These are phyloP conservation scores for Penicillium fuscoglaucum DNA, from an alignment of 2,329 filamentous ascomycete species.

Conservation along the genomic window DNA sequence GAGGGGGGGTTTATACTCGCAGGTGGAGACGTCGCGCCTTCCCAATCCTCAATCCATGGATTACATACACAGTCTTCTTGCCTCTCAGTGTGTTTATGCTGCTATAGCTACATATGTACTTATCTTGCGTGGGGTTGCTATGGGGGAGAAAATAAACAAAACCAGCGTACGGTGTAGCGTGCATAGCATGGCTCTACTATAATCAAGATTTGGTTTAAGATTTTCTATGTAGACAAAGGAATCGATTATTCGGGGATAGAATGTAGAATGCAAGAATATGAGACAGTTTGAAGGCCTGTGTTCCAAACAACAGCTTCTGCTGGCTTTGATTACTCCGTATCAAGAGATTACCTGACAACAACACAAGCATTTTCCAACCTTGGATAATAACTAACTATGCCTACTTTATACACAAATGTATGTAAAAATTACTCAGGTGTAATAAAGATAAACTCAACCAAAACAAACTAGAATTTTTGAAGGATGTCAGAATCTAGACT, in stretches of 20 bases:
- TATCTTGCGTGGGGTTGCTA: background rate
- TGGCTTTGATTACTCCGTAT: background rate
- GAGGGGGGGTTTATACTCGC: background rate
- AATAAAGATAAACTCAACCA: background rate
- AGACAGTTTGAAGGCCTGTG: background rate
- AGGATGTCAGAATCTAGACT: background rate
- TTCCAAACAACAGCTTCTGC: background rate
- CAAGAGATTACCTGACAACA: background rate
- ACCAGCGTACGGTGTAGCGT: background rate
- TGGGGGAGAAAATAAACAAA: too few relatives aligned
- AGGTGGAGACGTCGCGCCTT: background rate
- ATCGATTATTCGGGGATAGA: too few relatives aligned
- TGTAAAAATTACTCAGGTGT: background rate
- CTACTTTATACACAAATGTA: background rate
- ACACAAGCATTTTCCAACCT: background rate
- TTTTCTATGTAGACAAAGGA: background rate
- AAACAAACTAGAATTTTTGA: too few relatives aligned
- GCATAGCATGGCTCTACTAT: background rate
- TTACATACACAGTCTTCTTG: background rate
- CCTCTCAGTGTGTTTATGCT: background rate
- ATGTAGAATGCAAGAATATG: background rate
- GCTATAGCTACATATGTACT: background rate
- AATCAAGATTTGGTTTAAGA: background rate
- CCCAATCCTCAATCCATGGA: background rate
- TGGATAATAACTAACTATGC: too few relatives aligned